A percentile compares a stretch with the other conserved stretches of the same genome.
These are phyloP conservation scores for Nicotiana tabacum DNA, from an alignment of 257 asterid species.

Conservation along the genomic window DNA sequence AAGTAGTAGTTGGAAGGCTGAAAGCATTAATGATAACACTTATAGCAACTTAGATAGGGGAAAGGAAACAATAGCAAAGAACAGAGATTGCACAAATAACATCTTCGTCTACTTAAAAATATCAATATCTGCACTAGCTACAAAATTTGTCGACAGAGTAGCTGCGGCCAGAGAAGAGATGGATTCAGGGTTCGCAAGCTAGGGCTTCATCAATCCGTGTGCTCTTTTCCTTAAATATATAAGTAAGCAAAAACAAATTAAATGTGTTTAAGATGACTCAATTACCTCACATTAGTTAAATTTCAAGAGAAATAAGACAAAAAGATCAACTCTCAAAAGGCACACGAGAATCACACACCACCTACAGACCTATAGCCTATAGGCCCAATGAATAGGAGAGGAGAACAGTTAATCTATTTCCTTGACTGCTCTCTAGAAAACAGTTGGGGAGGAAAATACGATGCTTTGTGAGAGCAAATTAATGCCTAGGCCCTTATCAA, in stretches of 20 bases:
- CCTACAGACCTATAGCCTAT: background rate
- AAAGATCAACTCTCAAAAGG: background rate
- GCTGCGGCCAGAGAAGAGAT: background rate
- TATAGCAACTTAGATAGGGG: background rate
- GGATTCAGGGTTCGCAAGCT: background rate
- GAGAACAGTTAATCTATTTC: background rate
- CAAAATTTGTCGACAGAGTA: background rate
- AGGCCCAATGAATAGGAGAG: background rate
- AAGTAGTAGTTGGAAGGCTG: background rate
- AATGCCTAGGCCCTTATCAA: background rate
- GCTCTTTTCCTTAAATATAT: background rate
- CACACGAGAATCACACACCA: background rate
- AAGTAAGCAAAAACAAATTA: background rate
- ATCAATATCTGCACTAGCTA: background rate
- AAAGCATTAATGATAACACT: background rate
- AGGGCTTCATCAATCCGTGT: background rate
- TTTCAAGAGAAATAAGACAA: background rate
- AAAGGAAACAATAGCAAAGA: background rate
- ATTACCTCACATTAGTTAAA: background rate
- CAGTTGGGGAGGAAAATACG: background rate
- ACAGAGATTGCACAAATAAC: background rate
- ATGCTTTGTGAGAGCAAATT: background rate
- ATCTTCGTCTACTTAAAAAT: background rate
- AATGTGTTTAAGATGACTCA: background rate
- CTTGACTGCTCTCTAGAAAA: background rate